Evolutionary conservation across 2,329 filamentous ascomycete genomes (phyloP).

Genomic region (Aspergillus viridinutans): DNA sequence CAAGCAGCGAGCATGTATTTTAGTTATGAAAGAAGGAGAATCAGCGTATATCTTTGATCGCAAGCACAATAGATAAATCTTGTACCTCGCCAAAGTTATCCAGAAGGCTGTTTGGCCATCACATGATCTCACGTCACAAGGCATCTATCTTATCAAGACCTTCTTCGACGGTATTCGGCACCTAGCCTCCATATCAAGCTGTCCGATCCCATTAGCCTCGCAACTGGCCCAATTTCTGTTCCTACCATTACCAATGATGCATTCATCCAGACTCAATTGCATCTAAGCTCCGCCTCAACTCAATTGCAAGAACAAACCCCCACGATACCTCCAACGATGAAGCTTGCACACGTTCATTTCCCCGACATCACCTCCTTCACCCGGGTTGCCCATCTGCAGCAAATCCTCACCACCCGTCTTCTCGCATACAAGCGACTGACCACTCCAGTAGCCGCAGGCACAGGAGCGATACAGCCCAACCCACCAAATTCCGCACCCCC

Average conservation of each 20-base stretch:
- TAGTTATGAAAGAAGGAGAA: neutral
- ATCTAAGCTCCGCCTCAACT: neutral
- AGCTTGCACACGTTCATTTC: conserved; percentile 59
- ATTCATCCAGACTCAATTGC: neutral
- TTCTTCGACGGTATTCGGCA: neutral
- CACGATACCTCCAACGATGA: conserved; percentile 34
- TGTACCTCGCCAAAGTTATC: neutral
- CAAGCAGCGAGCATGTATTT: neutral
- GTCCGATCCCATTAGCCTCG: neutral
- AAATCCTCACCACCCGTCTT: conserved; percentile 52
- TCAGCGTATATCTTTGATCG: neutral
- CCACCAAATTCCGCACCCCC: conserved; percentile 43
- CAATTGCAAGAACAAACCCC: neutral
- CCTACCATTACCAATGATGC: neutral
- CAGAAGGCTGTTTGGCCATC: neutral
- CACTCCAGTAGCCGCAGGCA: conserved; percentile 16
- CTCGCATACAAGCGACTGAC: conserved; percentile 57
- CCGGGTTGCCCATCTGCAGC: conserved; percentile 54
- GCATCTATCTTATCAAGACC: conserved; percentile 1
- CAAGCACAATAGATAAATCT: neutral
- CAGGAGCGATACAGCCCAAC: conserved; percentile 15
- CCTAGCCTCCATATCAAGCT: neutral
- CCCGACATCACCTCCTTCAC: conserved; percentile 52
- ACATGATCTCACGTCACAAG: conserved; percentile 11
- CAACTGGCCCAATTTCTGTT: neutral